Conservation (phyloP, 352 stramenopile species). For the Phytophthora cryptogea region DNA sequence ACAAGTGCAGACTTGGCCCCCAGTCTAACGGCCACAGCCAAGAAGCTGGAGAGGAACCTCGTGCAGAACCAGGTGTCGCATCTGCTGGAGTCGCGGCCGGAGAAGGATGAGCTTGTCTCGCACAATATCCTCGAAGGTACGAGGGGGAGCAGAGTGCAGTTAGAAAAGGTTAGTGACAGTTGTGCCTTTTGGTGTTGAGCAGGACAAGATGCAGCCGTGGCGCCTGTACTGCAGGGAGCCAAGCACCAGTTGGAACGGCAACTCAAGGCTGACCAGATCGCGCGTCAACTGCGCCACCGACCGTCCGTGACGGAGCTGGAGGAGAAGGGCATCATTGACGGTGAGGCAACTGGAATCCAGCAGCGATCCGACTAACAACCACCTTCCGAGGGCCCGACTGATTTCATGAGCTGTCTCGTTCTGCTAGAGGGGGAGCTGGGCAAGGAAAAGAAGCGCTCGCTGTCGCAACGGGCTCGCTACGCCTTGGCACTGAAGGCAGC, state of each 20-base stretch:
- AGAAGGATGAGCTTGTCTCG: constrained; percentile 79
- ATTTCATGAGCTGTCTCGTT: constrained; percentile 26
- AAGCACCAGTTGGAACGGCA: constrained; percentile 79
- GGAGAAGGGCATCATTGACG: constrained; percentile 78
- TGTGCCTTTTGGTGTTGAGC: constrained; percentile 1
- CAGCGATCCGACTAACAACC: constrained; percentile 10
- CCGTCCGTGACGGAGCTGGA: constrained; percentile 75
- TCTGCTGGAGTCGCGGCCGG: constrained; percentile 74
- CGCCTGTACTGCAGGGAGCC: constrained; percentile 66
- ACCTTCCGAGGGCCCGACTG: constrained; percentile 6
- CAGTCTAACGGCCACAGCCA: constrained; percentile 70
- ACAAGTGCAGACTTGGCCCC: constrained; percentile 61
- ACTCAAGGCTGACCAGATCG: constrained; percentile 71
- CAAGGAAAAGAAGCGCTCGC: constrained; percentile 55
- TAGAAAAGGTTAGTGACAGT: not conserved
- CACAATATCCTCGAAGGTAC: constrained; percentile 75
- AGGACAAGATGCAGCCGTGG: constrained; percentile 52
- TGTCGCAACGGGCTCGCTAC: constrained; percentile 72
- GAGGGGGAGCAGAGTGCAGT: not conserved
- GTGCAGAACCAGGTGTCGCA: constrained; percentile 85
- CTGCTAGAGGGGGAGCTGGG: constrained; percentile 69
- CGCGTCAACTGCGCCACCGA: constrained; percentile 69
- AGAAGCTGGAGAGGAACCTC: constrained; percentile 79
- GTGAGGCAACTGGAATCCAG: constrained; percentile 28
- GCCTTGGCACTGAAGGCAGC: constrained; percentile 81